phyloP scores from a whole-genome alignment of 2,329 filamentous ascomycete species.

The Trichoderma polysporum region DNA sequence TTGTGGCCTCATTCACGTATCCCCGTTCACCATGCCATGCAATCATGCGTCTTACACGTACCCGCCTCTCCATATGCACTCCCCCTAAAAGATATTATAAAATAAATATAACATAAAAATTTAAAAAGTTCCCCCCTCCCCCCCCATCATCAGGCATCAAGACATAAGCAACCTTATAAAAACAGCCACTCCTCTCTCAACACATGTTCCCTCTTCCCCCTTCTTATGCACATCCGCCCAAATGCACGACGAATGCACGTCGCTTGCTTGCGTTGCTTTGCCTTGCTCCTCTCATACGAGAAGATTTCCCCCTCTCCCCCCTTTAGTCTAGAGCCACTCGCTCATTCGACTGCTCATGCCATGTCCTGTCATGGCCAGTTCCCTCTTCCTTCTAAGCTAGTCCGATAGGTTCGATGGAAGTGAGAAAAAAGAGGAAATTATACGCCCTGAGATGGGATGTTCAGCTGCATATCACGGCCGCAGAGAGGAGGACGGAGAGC shows the following conservation, averaged over 20 bases:
- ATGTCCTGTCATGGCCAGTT: neutral
- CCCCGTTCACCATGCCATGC: neutral
- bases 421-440: neutral
- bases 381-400: neutral
- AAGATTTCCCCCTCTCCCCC: neutral
- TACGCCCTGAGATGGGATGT: neutral
- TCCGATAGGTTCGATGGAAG: neutral
- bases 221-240: constrained; percentile 20
- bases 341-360: neutral
- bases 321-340: neutral
- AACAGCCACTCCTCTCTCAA: constrained; percentile 19
- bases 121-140: neutral
- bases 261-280: neutral
- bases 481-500: neutral
- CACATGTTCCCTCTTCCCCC: constrained; percentile 18
- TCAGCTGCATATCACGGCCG: constrained; percentile 3
- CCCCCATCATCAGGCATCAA: constrained; percentile 18
- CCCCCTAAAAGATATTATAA: neutral
- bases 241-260: constrained; percentile 12
- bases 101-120: neutral
- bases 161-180: constrained; percentile 18
- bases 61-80: neutral
- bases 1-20: neutral
- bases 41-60: constrained; percentile 2
- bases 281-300: constrained; percentile 5